These are phyloP conservation scores for Tolypocladium cylindrosporum DNA, from an alignment of 2,329 filamentous ascomycete species.

Conservation along the genomic window DNA sequence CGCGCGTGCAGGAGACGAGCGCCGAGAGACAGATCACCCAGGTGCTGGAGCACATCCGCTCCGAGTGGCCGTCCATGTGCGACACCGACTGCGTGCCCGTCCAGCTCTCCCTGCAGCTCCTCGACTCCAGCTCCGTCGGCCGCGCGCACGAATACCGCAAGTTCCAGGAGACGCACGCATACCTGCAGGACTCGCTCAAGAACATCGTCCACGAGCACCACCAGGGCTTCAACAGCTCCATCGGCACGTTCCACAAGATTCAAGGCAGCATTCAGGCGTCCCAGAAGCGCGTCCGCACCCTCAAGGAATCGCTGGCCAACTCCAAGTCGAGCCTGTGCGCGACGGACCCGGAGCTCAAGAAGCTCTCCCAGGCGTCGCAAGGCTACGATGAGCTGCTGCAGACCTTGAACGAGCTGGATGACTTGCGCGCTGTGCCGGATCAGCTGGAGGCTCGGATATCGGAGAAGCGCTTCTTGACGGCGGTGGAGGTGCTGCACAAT, in stretches of 20 bases:
- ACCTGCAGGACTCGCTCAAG: conserved; percentile 88
- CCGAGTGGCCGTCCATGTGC: conserved; percentile 89
- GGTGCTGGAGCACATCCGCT: conserved; percentile 73
- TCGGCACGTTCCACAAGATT: conserved; percentile 98
- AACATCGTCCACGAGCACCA: conserved; percentile 97
- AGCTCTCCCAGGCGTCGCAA: conserved; percentile 77
- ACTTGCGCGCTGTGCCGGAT: conserved; percentile 80
- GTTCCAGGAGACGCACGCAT: conserved; percentile 74
- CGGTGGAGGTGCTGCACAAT: conserved; percentile 84
- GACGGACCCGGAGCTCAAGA: conserved; percentile 84
- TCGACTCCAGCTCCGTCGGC: conserved; percentile 88
- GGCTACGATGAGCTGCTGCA: conserved; percentile 86
- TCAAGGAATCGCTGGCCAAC: conserved; percentile 74
- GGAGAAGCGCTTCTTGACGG: conserved; percentile 88
- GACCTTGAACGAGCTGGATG: conserved; percentile 73
- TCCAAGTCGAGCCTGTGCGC: conserved; percentile 75
- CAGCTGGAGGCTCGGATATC: conserved; percentile 90
- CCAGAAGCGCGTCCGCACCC: conserved; percentile 69
- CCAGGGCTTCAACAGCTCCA: conserved; percentile 97
- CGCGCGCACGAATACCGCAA: conserved; percentile 79
- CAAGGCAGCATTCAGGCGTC: conserved; percentile 85
- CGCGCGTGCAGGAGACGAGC: conserved; percentile 31
- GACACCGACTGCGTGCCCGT: conserved; percentile 83
- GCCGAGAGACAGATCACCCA: conserved; percentile 48
- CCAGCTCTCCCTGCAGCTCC: conserved; percentile 86